Percentiles rank a stretch among this genome's conserved stretches.
Conservation (phyloP, 192 early-diverging fungal species). For the Chytriomyces confervae region DNA sequence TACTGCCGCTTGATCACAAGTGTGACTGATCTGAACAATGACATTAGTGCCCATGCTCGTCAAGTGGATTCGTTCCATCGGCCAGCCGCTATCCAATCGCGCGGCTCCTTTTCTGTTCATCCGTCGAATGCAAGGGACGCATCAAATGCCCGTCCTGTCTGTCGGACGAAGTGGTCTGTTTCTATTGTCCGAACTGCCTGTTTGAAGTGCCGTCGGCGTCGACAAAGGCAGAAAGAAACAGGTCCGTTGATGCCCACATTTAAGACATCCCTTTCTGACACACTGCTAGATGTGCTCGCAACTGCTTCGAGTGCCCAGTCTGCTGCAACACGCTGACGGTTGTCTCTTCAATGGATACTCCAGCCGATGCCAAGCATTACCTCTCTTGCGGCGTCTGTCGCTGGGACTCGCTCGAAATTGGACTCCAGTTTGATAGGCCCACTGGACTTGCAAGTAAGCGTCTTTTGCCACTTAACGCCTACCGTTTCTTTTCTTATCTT, state of each 20-base stretch:
- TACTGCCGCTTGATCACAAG: no score
- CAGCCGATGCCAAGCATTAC: constrained; percentile 52
- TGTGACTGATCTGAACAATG: no score
- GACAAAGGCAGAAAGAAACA: constrained; percentile 94
- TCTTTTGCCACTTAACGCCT: neutral
- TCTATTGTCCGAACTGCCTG: constrained; percentile 95
- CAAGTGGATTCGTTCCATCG: neutral
- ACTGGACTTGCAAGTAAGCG: constrained; percentile 81
- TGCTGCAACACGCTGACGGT: constrained; percentile 39
- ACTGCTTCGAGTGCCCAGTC: constrained; percentile 43
- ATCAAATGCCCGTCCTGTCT: constrained; percentile 83
- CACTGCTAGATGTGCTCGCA: constrained; percentile 18
- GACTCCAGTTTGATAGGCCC: constrained; percentile 91
- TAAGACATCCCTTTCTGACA: neutral
- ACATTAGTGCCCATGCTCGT: neutral
- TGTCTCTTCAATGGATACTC: constrained; percentile 11
- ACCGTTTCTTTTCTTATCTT: neutral
- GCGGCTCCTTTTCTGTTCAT: constrained; percentile 78
- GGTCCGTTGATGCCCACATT: constrained; percentile 41
- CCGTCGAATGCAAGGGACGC: constrained; percentile 74
- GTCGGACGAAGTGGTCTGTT: constrained; percentile 82
- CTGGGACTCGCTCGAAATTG: constrained; percentile 93
- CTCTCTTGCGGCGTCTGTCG: constrained; percentile 85
- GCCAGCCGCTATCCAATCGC: constrained; percentile 31
- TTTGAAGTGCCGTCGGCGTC: constrained; percentile 97